Evolutionary conservation across 306 rosid species (phyloP), one percentile per base, ranked within the genome.

Genomic region (Cyamopsis tetragonoloba): DNA sequence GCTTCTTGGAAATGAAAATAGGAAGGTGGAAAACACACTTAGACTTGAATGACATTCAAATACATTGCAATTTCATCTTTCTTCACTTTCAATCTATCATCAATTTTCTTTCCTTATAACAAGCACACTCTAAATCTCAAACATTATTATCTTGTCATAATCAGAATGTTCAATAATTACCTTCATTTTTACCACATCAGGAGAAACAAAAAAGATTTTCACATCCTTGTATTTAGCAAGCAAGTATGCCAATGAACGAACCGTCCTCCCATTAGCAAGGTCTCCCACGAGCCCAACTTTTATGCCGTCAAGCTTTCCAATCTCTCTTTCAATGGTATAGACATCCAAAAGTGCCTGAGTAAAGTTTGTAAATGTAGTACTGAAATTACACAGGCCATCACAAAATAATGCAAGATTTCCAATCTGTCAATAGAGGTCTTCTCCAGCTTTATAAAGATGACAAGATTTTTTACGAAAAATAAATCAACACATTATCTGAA

Each of bases 251-350:
- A 92, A 81, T 7, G 98, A 92, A 30, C 91, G 92, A 46, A 89
- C 95, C 3, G 98, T 88, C 79, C 98, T 88, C 44, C 96, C 98
- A 30, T 85, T 88, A 5, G 96, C 92, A 72, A 89, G 96, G 77
- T 87, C 98, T 68, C 98, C 96, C 27, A 91, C 95, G 15, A 85
- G 90, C 63, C 85, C 98, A 71, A 91, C 90, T 70, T 72, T 87
- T 27, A 89, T 87, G 7, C 87, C 88, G 62, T 91, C 96, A 30
- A 88, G 79, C 80, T 76, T 83, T 68, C 96, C 95, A 32, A 89
- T 73, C 81, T 87, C 92, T 80, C 89, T 87, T 59, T 85, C 87
- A 77, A 89, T 81, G 62, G 96, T 83, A 66, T 89, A 92, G 44
- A 89, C 86, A 71, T 92, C 96, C 77, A 89, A 70, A 68, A 92